A percentile compares a stretch with the other conserved stretches of the same genome.
These are phyloP conservation scores for Adansonia digitata DNA, from an alignment of 345 rosid genomes.

Conservation along the genomic window DNA sequence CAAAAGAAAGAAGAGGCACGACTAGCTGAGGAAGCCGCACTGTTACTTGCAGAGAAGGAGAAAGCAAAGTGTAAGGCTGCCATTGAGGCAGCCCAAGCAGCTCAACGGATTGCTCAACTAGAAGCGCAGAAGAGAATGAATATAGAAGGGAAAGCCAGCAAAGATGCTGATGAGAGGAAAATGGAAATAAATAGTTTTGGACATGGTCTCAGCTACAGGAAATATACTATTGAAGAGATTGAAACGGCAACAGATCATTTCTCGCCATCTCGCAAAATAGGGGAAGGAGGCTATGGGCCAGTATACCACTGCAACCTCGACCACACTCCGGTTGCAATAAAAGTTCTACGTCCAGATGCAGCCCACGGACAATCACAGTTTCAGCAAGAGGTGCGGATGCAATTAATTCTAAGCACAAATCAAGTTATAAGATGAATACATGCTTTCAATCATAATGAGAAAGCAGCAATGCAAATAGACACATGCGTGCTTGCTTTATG, in stretches of 20 bases:
- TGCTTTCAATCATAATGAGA: too few relatives aligned
- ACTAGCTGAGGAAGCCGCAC: constrained; percentile 50
- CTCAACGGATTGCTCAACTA: constrained; percentile 48
- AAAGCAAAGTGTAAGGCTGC: constrained; percentile 54
- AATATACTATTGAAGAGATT: constrained; percentile 70
- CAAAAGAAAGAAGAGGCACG: constrained; percentile 45
- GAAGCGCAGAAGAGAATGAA: constrained; percentile 53
- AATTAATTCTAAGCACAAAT: too few relatives aligned
- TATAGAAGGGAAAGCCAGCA: constrained; percentile 32
- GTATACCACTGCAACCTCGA: constrained; percentile 60
- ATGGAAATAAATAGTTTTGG: constrained; percentile 18
- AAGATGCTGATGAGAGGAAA: constrained; percentile 34
- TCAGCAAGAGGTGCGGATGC: constrained; percentile 51
- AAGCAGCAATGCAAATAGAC: neutral
- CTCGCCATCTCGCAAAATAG: constrained; percentile 49
- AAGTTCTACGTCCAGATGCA: constrained; percentile 84
- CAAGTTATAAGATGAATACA: too few relatives aligned
- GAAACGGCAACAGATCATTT: constrained; percentile 65
- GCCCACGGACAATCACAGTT: constrained; percentile 85
- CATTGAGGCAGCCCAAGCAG: constrained; percentile 53
- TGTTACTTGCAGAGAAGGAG: constrained; percentile 56
- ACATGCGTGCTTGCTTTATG: neutral
- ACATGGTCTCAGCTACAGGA: constrained; percentile 41
- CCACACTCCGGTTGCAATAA: constrained; percentile 78
- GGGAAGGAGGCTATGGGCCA: constrained; percentile 98